Evolutionary conservation across 805 yeast species (phyloP), one percentile per base, ranked within the genome.

Genomic region (Wilhelminamyces savonicus): DNA sequence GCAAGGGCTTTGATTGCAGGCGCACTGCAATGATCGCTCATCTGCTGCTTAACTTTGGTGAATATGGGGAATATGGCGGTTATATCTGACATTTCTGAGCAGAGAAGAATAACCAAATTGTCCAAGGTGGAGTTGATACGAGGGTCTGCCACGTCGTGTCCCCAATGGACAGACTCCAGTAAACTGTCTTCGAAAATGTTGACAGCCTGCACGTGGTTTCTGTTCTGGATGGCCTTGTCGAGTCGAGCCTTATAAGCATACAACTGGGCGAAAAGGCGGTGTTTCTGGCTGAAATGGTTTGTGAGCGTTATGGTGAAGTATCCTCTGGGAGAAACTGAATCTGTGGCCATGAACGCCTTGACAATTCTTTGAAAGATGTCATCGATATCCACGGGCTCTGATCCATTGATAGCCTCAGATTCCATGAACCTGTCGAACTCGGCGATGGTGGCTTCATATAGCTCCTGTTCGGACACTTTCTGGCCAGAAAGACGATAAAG

Each of bases 51-150:
- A 30, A 63, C 48, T 19, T 44, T 52, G 13, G 52, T 50, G 48
- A 62, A 62, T 7, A 45, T 44, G 4, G 54, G 50, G 35, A 62
- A 64, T 2, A 56, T 37, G 5, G 39, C 46, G 10, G 36, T 32
- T 10, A 57, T 41, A 16, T 43, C 41, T 8, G 28, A 37, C 31
- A 62, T 50, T 20, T 61, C 52, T 4, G 50, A 34, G 15, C 64
- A 55, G 7, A 55, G 29, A 0, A 59, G 38, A 16, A 66, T 37
- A 7, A 75, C 56, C 38, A 74, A 66, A 11, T 66, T 55, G 43
- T 65, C 63, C 34, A 78, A 50, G 0, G 71, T 56, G 5, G 57
- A 46, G 34, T 56, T 59, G 3, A 73, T 39, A n/a, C 54, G 52
- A 1, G 70, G 64, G 50, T 4, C 19, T 2, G 41, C 23, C 13